Conservation (phyloP, 2,329 filamentous ascomycete species). For the Lachnellula cervina region DNA sequence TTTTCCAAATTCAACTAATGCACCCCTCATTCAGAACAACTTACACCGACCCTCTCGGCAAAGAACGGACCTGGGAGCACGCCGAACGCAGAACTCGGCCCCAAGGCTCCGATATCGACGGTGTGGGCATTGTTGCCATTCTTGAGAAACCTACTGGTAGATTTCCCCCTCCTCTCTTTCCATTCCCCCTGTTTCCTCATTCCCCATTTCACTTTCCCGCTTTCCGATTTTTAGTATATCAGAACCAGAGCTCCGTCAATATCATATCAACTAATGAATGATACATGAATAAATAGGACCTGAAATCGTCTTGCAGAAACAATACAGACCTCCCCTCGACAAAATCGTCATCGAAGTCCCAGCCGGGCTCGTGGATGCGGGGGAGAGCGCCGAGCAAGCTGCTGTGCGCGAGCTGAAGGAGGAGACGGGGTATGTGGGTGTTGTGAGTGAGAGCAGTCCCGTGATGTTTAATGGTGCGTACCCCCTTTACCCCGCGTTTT, state of each 20-base stretch:
- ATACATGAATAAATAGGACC: slow-evolving; percentile 32
- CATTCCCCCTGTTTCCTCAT: no score
- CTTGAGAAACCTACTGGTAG: slow-evolving; percentile 49
- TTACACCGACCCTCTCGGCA: slow-evolving; percentile 59
- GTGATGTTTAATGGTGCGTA: slow-evolving; percentile 57
- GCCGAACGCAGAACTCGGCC: slow-evolving; percentile 67
- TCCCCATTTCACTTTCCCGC: background rate
- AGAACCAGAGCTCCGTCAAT: no score
- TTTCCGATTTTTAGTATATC: background rate
- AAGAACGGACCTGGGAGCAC: slow-evolving; percentile 63
- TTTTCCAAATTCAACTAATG: slow-evolving; percentile 1
- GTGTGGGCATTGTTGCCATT: slow-evolving; percentile 68
- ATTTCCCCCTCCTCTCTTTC: background rate
- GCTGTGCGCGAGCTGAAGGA: slow-evolving; percentile 61
- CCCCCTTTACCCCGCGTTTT: background rate
- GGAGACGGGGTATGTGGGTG: slow-evolving; percentile 62
- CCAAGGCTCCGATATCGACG: slow-evolving; percentile 57
- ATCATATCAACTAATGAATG: no score
- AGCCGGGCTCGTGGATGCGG: slow-evolving; percentile 58
- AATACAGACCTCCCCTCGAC: slow-evolving; percentile 59
- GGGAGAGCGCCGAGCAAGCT: slow-evolving; percentile 56
- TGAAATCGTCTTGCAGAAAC: slow-evolving; percentile 60
- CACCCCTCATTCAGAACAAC: slow-evolving; percentile 41
- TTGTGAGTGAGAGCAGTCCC: slow-evolving; percentile 51
- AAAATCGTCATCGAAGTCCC: slow-evolving; percentile 59